Evolutionary conservation across 2,329 filamentous ascomycete genomes (phyloP).

Genomic region (Ophiostoma ulmi): DNA sequence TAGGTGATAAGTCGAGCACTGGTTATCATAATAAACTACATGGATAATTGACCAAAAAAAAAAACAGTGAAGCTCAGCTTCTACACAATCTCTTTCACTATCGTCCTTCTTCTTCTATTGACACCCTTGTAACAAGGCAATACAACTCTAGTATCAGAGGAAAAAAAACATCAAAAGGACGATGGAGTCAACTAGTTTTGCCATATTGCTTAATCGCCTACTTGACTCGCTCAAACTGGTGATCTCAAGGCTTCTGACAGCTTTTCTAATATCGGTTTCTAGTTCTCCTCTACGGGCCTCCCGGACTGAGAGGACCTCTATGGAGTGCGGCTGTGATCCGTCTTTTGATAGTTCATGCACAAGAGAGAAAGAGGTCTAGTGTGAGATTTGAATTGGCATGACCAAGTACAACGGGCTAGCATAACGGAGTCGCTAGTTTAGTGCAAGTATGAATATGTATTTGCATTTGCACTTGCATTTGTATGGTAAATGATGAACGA

Average conservation of each 20-base stretch:
- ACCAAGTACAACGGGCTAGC: background rate
- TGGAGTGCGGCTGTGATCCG: conserved; percentile 3
- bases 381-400: conserved; percentile 16
- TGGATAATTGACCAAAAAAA: no score
- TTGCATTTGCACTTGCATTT: background rate
- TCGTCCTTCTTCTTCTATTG: background rate
- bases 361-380: conserved; percentile 12
- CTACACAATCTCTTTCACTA: no score
- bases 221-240: background rate
- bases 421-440: background rate
- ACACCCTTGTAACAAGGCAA: background rate
- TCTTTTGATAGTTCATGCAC: conserved; percentile 2
- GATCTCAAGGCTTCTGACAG: background rate
- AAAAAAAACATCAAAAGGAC: background rate
- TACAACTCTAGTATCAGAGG: no score
- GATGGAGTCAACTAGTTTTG: background rate
- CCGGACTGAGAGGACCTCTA: background rate
- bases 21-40: no score
- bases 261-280: background rate
- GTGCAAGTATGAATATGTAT: background rate
- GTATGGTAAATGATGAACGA: background rate
- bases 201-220: background rate
- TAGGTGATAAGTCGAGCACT: no score
- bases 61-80: no score
- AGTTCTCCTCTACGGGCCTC: background rate